Base-by-base conservation (phyloP, 169 alveolate species). In the Eimeria praecox region DNA sequence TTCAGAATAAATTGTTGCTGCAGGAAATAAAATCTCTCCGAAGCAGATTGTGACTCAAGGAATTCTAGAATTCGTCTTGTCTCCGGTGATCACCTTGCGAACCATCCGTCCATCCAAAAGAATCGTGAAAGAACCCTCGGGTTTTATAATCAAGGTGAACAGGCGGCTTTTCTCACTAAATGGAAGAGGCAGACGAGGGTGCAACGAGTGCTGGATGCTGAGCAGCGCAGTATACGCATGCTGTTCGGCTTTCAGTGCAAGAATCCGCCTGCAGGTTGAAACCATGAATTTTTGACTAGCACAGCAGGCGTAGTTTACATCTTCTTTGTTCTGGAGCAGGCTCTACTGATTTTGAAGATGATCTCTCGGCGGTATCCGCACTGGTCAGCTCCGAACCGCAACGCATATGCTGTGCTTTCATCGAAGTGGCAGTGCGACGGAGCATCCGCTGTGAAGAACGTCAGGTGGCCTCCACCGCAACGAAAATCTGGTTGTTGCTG, bases 401-500 rank as follows among this genome's bases (percentile, higher is more conserved):
- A 35, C 1, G 91, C 49, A 38, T 83, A 83, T 83, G 71, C 54
- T 54, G 91, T 83, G 69, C 44, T 56, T 22, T 38, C 91, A 52
- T 83, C 75, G 77, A 83, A 83, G n/a, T 56, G 54, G 44, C 66
- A 52, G 0, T 54, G 91, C 30, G 91, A 54, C 54, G 52, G 71
- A 46, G 77, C 91, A 49, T 83, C 91, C 38, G 91, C 62, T 56
- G 24, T 52, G 33, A 83, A 83, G 73, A 83, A 83, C 22, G 91
- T 83, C 91, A 83, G 44, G 75, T 83, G 54, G 49, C 91, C 91
- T 46, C 91, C 91, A 3, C 91, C 91, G 49, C 91, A 83, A 18
- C 54, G 22, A 18, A 83, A 83, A 56, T 83, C 75, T 35, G 91
- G 91, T 22, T 83, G 38, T 2, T 83, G 75, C 10, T 83, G 91